Evolutionary conservation across 2,329 filamentous ascomycete species (phyloP), one percentile per base, ranked within the genome.

Genomic region (Cladosporium sp.): DNA sequence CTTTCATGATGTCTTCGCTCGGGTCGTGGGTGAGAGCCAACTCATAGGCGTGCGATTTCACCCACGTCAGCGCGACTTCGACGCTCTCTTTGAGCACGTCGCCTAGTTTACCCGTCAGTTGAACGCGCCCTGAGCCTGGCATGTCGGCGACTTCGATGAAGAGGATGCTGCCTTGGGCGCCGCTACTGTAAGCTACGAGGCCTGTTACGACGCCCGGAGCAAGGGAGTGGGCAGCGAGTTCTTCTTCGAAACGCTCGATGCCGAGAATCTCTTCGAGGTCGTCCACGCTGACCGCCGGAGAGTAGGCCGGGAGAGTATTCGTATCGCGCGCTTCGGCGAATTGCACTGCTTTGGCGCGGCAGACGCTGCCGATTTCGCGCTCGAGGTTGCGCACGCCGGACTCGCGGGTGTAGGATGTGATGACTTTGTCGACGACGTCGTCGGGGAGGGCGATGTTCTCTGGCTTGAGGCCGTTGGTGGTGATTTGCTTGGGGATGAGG

Each of bases 81-180:
- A 97, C 94, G 63, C 88, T 93, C 75, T 99, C 94, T 76, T 97
- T 97, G 60, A 99, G 85, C 30, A 99, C 94, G 67, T 97, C 92
- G 63, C 94, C 94, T 6, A 99, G 85, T 73, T 96, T 97, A 62
- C 94, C 94, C 1, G 94, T 99, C 25, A 99, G 85, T 76, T 97
- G 94, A 37, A 99, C 91, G 55, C 88, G 87, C 36, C 94, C 94
- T 59, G 85, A 88, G 43, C 94, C 94, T 0, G 94, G 94, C 92
- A 97, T 97, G 71, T 96, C 92, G 11, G 93, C 91, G 45, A 97
- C 91, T 76, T 99, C 94, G 67, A 99, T 99, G 80, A 99, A 99
- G 58, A 99, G 82, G 69, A 99, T 99, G 70, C 89, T 92, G 63
- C 94, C 94, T 73, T 97, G 93, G 50, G 92, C 92, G 51, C 94